Evolutionary conservation across 371 early-diverging fungal species (phyloP).

Genomic region (Polyrhizophydium stewartii): DNA sequence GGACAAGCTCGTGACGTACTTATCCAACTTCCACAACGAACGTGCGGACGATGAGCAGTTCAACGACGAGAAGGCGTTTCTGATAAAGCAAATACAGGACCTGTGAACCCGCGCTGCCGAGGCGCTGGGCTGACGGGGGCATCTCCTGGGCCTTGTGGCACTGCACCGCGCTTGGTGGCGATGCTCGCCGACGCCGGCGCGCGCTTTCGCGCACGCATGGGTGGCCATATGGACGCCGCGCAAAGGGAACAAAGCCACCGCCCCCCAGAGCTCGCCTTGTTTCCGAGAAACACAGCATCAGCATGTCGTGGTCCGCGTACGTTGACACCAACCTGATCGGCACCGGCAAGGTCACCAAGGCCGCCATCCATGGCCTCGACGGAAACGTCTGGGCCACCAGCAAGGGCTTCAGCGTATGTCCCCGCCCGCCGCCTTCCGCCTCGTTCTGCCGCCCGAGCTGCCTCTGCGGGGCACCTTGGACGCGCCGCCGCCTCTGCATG

Average conservation of each 20-base stretch:
- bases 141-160: too few relatives aligned
- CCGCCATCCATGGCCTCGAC: conserved; percentile 76
- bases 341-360: conserved; percentile 59
- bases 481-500: too few relatives aligned
- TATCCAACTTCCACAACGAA: conserved; percentile 90
- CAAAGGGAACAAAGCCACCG: too few relatives aligned
- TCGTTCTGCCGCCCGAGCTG: background rate
- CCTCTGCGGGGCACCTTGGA: too few relatives aligned
- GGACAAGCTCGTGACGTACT: conserved; percentile 82
- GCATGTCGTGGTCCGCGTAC: conserved; percentile 81
- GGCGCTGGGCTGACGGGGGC: too few relatives aligned
- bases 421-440: background rate
- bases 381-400: conserved; percentile 78
- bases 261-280: too few relatives aligned
- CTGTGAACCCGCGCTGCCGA: too few relatives aligned
- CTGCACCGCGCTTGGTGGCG: too few relatives aligned
- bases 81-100: conserved; percentile 79
- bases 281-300: too few relatives aligned
- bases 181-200: too few relatives aligned
- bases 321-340: conserved; percentile 80
- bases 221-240: too few relatives aligned
- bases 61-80: conserved; percentile 95
- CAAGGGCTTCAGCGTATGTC: conserved; percentile 53
- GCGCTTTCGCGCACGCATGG: too few relatives aligned
- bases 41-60: conserved; percentile 95